A percentile compares a stretch with the other conserved stretches of the same genome.
These are phyloP conservation scores for Colletotrichum euphorbiae DNA, from an alignment of 2,329 filamentous ascomycete genomes.

Conservation along the genomic window DNA sequence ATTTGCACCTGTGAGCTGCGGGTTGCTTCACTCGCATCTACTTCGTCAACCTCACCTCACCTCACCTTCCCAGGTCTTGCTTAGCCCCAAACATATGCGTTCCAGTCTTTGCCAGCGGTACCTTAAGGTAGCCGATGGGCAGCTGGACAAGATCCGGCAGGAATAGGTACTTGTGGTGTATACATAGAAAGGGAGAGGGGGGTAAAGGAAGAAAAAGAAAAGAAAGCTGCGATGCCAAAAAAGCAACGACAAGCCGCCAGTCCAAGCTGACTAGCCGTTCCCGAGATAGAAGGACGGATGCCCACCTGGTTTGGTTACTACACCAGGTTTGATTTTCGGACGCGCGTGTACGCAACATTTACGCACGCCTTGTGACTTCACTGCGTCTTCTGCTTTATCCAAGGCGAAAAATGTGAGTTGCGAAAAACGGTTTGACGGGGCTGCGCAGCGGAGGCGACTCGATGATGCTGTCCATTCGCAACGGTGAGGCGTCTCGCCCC, in stretches of 20 bases:
- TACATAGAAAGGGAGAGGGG: background rate
- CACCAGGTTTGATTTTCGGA: background rate
- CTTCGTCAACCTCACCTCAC: slow-evolving; percentile 5
- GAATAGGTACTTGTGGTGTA: too few species aligned
- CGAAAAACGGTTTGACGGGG: background rate
- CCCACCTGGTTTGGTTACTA: background rate
- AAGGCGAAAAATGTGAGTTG: background rate
- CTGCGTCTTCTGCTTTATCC: slow-evolving; percentile 2
- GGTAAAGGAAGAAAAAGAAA: background rate
- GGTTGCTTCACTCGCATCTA: slow-evolving; percentile 20
- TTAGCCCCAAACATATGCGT: slow-evolving; percentile 21
- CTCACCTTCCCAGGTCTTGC: slow-evolving; percentile 11
- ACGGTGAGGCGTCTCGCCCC: slow-evolving; percentile 26
- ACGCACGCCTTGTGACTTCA: background rate
- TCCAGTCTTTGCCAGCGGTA: background rate
- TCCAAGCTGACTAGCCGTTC: slow-evolving; percentile 8
- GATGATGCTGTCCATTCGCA: slow-evolving; percentile 34
- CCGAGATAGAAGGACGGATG: slow-evolving; percentile 23
- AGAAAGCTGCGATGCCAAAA: background rate
- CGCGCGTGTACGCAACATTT: background rate
- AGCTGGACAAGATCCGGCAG: too few species aligned
- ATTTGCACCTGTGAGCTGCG: background rate
- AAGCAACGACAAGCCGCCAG: slow-evolving; percentile 32
- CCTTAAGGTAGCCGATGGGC: too few species aligned
- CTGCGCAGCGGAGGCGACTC: slow-evolving; percentile 18